Percentiles rank a stretch among this genome's conserved stretches.
These are phyloP conservation scores for Exserohilum turcica DNA, from an alignment of 2,329 filamentous ascomycete genomes.

Conservation along the genomic window DNA sequence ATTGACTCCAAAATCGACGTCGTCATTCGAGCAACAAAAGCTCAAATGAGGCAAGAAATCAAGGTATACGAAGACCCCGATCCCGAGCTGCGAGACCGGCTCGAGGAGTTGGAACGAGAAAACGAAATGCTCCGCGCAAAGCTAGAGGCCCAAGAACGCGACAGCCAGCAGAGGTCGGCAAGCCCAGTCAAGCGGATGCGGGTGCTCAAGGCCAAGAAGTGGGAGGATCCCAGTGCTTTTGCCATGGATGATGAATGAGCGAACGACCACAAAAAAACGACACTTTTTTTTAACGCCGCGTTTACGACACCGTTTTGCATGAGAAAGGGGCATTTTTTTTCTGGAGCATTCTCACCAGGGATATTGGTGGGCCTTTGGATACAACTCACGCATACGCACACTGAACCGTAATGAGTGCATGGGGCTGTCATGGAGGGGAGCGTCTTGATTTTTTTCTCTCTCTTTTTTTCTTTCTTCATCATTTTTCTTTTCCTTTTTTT, in stretches of 20 bases:
- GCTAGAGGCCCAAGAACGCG: conserved; percentile 49
- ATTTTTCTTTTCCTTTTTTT: neutral
- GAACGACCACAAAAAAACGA: neutral
- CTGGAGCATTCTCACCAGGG: neutral
- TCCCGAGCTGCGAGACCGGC: conserved; percentile 43
- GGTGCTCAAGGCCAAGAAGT: conserved; percentile 56
- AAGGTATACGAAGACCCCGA: conserved; percentile 52
- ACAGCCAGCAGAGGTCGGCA: conserved; percentile 43
- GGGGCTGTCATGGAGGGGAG: neutral
- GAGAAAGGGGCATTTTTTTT: neutral
- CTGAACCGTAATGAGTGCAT: no score
- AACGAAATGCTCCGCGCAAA: conserved; percentile 48
- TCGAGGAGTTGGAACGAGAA: conserved; percentile 52
- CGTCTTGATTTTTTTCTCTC: neutral
- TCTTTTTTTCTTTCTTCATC: neutral
- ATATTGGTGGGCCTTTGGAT: neutral
- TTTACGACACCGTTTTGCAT: conserved; percentile 9
- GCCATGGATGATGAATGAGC: conserved; percentile 26
- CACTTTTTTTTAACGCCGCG: neutral
- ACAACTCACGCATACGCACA: neutral
- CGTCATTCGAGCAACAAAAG: conserved; percentile 61
- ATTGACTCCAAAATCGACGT: conserved; percentile 87
- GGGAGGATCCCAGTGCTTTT: conserved; percentile 45
- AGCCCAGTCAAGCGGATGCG: conserved; percentile 57
- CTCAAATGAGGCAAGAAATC: conserved; percentile 46